Base-by-base conservation (phyloP, 495 filamentous ascomycete species). In the Penicillium argentinense region DNA sequence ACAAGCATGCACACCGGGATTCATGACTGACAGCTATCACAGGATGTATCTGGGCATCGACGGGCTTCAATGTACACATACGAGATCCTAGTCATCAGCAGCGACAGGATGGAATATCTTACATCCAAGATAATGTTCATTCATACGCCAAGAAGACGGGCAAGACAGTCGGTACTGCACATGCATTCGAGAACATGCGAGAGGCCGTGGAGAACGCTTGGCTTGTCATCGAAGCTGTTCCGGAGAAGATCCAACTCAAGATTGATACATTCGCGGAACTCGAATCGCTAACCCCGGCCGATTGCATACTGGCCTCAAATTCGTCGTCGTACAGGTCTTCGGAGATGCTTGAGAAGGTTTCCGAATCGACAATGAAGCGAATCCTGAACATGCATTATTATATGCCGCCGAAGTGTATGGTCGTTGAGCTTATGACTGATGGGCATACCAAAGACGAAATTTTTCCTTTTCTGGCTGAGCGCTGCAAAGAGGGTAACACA, bases 151-250 rank as follows among this genome's bases (percentile, higher is more conserved):
- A 59, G 21, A 60, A 68, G 14, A 71, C 60, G 14, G 60, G 39
- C 36, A 49, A 40, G 21, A 45, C 14, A 22, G 66, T 54, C 28
- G 74, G 59, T 5, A 52, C 43, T 2, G 54, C 59, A 9, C 17
- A 53, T 11, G 56, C 55, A 0, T 66, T 72, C 25, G 56, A 64
- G 24, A 57, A 68, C 25, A 28, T 80, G 9, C 33, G 59, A 14
- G 46, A 64, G 0, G 72, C 46, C 0, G 63, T 80, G 2, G 19
- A 48, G n/a, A 65, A 73, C 30, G 63, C 74, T 1, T 69, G 67
- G 65, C 67, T 80, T 4, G 69, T 79, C 9, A 71, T 83, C 46
- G 79, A 83, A 50, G 72, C 70, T 12, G 72, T 81, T 2, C 78
- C 79, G 0, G 79, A 82, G 61, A 74, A 71, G 39, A 43, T 80